Conservation (phyloP, 2,329 filamentous ascomycete species). For the Coniochaeta hoffmannii region DNA sequence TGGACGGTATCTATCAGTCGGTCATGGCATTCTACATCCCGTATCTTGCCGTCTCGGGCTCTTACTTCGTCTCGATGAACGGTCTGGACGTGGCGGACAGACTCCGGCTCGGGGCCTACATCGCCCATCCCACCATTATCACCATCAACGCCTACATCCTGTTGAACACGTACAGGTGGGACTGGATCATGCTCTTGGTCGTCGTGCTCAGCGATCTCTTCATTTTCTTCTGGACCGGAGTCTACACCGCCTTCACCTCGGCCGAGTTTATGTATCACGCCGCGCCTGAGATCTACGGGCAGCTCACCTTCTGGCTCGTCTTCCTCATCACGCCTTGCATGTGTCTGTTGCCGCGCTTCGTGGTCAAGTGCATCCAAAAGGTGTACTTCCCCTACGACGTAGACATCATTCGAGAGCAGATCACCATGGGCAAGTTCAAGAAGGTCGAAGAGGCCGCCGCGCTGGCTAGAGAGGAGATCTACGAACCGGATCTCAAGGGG, state of each 20-base stretch:
- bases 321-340: slow-evolving; percentile 72
- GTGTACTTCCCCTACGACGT: slow-evolving; percentile 89
- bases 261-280: slow-evolving; percentile 63
- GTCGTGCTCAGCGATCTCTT: slow-evolving; percentile 76
- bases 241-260: slow-evolving; percentile 56
- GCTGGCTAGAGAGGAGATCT: slow-evolving; percentile 25
- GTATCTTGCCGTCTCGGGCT: slow-evolving; percentile 68
- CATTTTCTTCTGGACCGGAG: slow-evolving; percentile 92
- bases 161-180: slow-evolving; percentile 96
- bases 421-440: slow-evolving; percentile 74
- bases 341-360: slow-evolving; percentile 81
- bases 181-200: slow-evolving; percentile 88
- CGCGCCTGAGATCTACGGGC: slow-evolving; percentile 69
- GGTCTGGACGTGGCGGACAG: slow-evolving; percentile 74
- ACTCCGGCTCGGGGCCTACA: slow-evolving; percentile 77
- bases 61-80: slow-evolving; percentile 60
- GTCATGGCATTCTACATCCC: slow-evolving; percentile 90
- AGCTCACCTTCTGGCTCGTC: slow-evolving; percentile 81
- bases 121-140: slow-evolving; percentile 76
- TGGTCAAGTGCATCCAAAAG: slow-evolving; percentile 82
- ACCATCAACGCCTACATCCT: slow-evolving; percentile 92
- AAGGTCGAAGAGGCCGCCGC: slow-evolving; percentile 39
- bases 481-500: slow-evolving; percentile 26
- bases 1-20: slow-evolving; percentile 91
- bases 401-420: slow-evolving; percentile 92